phyloP scores from a whole-genome alignment of 176 grass and related monocot species.

The Puccinellia tenuiflora region DNA sequence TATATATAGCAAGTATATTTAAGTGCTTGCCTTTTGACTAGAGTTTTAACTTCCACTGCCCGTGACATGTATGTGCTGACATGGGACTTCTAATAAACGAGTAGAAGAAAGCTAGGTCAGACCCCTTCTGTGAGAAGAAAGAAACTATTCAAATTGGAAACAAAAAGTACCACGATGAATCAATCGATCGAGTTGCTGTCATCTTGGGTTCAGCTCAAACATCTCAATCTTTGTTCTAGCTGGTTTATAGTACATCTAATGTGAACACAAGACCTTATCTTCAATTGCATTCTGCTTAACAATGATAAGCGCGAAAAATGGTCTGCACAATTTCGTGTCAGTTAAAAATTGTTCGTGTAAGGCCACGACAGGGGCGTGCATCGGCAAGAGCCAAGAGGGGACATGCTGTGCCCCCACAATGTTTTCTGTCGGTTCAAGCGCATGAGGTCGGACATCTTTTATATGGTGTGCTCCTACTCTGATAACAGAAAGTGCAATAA shows the following conservation, averaged over 20 bases:
- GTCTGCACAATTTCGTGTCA: background rate
- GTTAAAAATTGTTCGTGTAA: background rate
- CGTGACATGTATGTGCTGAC: constrained; percentile 26
- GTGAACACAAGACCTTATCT: background rate
- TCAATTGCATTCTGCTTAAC: background rate
- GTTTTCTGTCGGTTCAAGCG: background rate
- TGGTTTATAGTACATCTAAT: background rate
- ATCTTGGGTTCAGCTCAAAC: constrained; percentile 17
- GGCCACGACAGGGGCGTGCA: constrained; percentile 11
- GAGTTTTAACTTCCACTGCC: background rate
- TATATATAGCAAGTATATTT: background rate
- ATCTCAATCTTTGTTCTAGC: background rate
- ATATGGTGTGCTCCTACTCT: background rate
- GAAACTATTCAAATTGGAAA: background rate
- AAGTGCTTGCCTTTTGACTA: constrained; percentile 15
- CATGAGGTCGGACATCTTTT: background rate
- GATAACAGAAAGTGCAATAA: background rate
- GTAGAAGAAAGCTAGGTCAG: background rate
- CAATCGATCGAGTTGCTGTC: background rate
- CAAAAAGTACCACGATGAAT: background rate
- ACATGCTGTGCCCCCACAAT: background rate
- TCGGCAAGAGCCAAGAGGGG: background rate
- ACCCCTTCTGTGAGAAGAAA: background rate
- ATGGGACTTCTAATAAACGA: background rate
- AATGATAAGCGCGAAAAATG: background rate